These are phyloP conservation scores for Avena atlantica DNA, from an alignment of 176 grass and related monocot species.

Conservation along the genomic window DNA sequence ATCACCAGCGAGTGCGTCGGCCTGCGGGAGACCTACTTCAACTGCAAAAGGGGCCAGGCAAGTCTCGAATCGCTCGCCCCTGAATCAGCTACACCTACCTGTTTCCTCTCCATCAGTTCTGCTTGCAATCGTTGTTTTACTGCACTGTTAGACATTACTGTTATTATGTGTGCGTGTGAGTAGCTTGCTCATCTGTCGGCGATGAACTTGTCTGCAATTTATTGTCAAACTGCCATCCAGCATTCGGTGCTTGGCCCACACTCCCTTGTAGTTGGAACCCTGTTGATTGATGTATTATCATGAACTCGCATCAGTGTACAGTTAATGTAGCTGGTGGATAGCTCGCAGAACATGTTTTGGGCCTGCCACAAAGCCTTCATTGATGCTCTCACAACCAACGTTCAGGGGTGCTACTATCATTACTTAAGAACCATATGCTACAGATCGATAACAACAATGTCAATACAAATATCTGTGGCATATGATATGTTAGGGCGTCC, in stretches of 20 bases:
- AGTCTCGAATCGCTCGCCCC: conserved; percentile 16
- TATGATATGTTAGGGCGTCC: not conserved
- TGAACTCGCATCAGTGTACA: not conserved
- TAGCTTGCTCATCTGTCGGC: not conserved
- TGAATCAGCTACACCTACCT: not conserved
- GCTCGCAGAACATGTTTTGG: not conserved
- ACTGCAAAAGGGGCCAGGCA: conserved; percentile 98
- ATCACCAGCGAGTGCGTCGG: conserved; percentile 92
- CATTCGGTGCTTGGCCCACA: not conserved
- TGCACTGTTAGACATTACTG: not conserved
- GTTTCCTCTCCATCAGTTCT: not conserved
- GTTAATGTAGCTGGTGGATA: not conserved
- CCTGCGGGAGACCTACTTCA: conserved; percentile 96
- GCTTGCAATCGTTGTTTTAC: not conserved
- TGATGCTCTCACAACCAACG: not conserved
- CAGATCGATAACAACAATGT: not conserved
- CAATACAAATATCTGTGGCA: not conserved
- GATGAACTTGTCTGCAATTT: not conserved
- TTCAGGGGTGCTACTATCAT: not conserved
- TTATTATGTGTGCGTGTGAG: not conserved
- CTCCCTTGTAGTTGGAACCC: not conserved
- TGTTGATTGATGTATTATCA: not conserved
- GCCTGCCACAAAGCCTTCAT: not conserved
- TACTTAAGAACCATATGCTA: not conserved
- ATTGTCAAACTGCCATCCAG: not conserved